These are phyloP conservation scores for Magnolia officinalis DNA, from an alignment of 164 flowering plant species.

Conservation along the genomic window DNA sequence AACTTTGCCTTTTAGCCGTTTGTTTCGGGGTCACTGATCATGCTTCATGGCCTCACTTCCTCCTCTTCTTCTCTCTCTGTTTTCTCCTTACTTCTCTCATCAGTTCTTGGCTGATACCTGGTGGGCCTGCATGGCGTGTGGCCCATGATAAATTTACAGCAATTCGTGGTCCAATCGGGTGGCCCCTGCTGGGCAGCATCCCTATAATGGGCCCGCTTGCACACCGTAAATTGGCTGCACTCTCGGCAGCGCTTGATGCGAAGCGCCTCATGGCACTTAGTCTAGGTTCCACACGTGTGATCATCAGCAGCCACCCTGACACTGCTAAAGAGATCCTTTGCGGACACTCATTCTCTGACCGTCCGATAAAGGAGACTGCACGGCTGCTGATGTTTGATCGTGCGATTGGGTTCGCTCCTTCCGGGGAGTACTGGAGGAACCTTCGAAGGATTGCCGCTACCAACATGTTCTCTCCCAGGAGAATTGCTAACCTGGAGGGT, in stretches of 20 bases:
- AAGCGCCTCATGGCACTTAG: conserved; percentile 68
- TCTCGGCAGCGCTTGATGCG: conserved; percentile 38
- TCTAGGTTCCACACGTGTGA: conserved; percentile 49
- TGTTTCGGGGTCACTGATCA: conserved; percentile 19
- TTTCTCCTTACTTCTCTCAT: conserved; percentile 24
- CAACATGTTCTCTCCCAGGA: conserved; percentile 69
- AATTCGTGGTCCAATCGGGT: conserved; percentile 54
- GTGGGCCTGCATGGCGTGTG: conserved; percentile 59
- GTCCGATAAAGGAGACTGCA: conserved; percentile 71
- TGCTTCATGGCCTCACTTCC: conserved; percentile 20
- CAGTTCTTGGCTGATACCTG: conserved; percentile 49
- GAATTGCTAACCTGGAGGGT: conserved; percentile 43
- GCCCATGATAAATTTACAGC: conserved; percentile 8
- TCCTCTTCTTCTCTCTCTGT: conserved; percentile 19
- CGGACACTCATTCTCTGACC: conserved; percentile 58
- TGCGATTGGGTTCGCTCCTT: conserved; percentile 87
- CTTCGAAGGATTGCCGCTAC: conserved; percentile 55
- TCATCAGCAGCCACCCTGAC: conserved; percentile 76
- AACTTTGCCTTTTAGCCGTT: conserved; percentile 24
- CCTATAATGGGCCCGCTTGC: conserved; percentile 48
- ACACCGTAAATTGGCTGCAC: conserved; percentile 49
- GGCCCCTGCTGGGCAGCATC: conserved; percentile 53
- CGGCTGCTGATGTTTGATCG: conserved; percentile 72
- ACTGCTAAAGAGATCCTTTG: conserved; percentile 70
- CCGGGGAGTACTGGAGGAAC: conserved; percentile 68